These are phyloP conservation scores for Aspergillus nanangensis DNA, from an alignment of 495 filamentous ascomycete genomes.

Conservation along the genomic window DNA sequence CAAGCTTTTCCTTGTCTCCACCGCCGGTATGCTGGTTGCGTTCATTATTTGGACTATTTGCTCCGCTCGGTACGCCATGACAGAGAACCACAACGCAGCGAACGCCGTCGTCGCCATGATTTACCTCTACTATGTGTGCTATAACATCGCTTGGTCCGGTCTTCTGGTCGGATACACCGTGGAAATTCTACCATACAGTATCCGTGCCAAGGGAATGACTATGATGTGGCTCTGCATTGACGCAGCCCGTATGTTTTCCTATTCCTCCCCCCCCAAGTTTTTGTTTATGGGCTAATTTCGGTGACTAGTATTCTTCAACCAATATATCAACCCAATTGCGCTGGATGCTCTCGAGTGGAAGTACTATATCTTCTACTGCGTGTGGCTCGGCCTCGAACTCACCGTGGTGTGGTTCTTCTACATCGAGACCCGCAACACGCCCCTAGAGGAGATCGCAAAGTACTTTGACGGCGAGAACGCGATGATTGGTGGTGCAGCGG, in stretches of 20 bases:
- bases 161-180: constrained; percentile 61
- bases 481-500: constrained; percentile 37
- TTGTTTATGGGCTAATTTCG: constrained; percentile 20
- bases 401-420: constrained; percentile 61
- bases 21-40: constrained; percentile 53
- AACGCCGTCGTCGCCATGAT: constrained; percentile 55
- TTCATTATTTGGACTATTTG: constrained; percentile 58
- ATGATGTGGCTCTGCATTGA: constrained; percentile 60
- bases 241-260: constrained; percentile 14
- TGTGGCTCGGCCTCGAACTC: constrained; percentile 57
- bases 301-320: constrained; percentile 47
- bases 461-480: constrained; percentile 57
- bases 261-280: neutral
- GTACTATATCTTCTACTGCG: constrained; percentile 60
- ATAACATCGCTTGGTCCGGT: constrained; percentile 58
- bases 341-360: constrained; percentile 55
- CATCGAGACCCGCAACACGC: constrained; percentile 60
- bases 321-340: constrained; percentile 57
- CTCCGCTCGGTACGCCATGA: constrained; percentile 49
- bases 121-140: constrained; percentile 54
- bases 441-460: constrained; percentile 61
- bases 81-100: constrained; percentile 34
- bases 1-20: constrained; percentile 52
- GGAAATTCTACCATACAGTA: constrained; percentile 63
- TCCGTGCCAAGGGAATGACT: constrained; percentile 69